Evolutionary conservation across 1,284 basidiomycete species (phyloP).

Genomic region (Fomitopsis betulina): DNA sequence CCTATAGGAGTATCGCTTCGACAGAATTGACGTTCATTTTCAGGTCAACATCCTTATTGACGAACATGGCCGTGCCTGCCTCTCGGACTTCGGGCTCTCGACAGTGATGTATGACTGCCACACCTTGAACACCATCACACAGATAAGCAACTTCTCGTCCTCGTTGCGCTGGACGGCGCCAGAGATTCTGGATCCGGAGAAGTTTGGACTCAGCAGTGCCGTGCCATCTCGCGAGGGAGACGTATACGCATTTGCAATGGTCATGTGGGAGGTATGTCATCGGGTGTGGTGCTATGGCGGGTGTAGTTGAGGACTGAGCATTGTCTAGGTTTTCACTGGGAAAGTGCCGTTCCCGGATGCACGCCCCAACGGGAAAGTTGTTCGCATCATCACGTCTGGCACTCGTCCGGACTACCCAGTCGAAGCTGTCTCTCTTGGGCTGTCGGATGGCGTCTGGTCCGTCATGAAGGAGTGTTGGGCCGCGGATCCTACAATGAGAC

Average conservation of each 20-base stretch:
- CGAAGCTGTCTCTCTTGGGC: background rate
- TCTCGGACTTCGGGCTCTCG: slow-evolving; percentile 6
- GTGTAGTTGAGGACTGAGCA: too few relatives aligned
- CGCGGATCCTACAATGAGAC: background rate
- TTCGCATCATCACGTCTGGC: background rate
- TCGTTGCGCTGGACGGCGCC: background rate
- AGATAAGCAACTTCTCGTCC: background rate
- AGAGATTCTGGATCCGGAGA: slow-evolving; percentile 6
- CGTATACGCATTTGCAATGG: slow-evolving; percentile 8
- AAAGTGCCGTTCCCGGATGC: background rate
- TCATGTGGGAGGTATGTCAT: slow-evolving; percentile 7
- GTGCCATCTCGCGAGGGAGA: background rate
- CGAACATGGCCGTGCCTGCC: background rate
- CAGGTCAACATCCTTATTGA: slow-evolving; percentile 6
- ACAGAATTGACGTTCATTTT: too few relatives aligned
- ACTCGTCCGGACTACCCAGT: background rate
- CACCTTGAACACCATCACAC: background rate
- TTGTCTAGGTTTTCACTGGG: background rate
- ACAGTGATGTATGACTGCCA: background rate
- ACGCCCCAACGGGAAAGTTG: background rate
- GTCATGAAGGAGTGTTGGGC: background rate
- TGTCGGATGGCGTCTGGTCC: background rate
- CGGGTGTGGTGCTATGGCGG: background rate
- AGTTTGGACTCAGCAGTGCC: background rate
- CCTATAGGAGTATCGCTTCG: too few relatives aligned